Evolutionary conservation across 2,329 filamentous ascomycete species (phyloP).

Genomic region (Colletotrichum sp.): DNA sequence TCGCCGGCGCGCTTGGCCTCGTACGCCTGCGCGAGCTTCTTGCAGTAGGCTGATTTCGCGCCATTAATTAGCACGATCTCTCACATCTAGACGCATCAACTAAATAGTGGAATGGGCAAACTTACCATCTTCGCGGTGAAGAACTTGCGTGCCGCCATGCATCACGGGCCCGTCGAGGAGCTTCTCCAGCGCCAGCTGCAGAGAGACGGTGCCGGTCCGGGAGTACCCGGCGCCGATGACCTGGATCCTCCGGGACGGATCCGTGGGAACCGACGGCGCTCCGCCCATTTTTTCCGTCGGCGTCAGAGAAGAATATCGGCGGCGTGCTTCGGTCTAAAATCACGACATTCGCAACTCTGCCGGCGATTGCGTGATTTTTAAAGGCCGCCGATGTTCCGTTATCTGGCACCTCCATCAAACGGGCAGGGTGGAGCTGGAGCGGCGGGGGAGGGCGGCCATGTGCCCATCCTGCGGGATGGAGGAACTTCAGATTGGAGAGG

Average conservation of each 20-base stretch:
- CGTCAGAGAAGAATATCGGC: neutral
- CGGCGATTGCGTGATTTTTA: neutral
- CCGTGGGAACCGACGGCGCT: conserved; percentile 34
- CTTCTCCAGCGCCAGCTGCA: conserved; percentile 50
- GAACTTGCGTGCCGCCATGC: conserved; percentile 50
- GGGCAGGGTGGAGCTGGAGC: neutral
- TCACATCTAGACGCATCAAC: neutral
- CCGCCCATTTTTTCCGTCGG: conserved; percentile 27
- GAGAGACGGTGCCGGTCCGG: conserved; percentile 56
- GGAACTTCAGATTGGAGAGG: neutral
- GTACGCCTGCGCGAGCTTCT: neutral
- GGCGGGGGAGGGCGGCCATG: neutral
- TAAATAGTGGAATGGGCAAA: neutral
- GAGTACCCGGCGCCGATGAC: conserved; percentile 49
- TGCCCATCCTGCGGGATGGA: neutral
- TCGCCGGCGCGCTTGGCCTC: conserved; percentile 17
- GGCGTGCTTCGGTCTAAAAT: neutral
- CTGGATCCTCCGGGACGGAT: conserved; percentile 35
- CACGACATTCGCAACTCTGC: neutral
- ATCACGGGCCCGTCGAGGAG: conserved; percentile 53
- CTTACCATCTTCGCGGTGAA: conserved; percentile 39
- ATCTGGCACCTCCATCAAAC: neutral
- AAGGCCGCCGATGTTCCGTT: neutral
- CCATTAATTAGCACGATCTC: neutral
- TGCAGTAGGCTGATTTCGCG: neutral